These are phyloP conservation scores for Aspergillus aculeatus DNA, from an alignment of 2,329 filamentous ascomycete species.

Conservation along the genomic window DNA sequence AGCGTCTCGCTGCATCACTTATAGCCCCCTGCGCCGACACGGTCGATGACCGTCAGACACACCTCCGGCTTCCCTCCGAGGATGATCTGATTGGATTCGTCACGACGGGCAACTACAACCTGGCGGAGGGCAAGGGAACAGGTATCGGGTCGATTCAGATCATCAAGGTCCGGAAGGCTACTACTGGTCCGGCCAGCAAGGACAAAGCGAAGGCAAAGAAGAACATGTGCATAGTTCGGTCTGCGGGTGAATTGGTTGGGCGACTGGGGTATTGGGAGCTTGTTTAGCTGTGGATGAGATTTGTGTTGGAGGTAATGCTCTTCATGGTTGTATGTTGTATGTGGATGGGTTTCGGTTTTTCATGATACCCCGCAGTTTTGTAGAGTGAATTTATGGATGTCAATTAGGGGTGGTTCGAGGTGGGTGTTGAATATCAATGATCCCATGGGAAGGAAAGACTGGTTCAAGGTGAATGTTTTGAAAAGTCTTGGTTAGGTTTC, in stretches of 20 bases:
- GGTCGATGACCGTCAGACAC: slow-evolving; percentile 33
- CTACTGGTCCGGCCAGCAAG: background rate
- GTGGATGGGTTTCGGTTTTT: background rate
- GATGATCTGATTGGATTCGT: slow-evolving; percentile 85
- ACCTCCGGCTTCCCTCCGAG: slow-evolving; percentile 64
- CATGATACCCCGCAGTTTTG: background rate
- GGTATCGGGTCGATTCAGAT: slow-evolving; percentile 71
- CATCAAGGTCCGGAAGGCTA: slow-evolving; percentile 50
- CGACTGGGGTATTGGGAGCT: slow-evolving; percentile 78
- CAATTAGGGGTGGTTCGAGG: background rate
- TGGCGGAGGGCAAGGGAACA: slow-evolving; percentile 71
- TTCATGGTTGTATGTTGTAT: background rate
- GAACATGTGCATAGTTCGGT: slow-evolving; percentile 70
- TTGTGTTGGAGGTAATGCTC: background rate
- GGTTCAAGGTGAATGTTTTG: background rate
- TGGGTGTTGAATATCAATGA: background rate
- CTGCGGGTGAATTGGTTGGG: slow-evolving; percentile 74
- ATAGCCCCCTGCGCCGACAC: slow-evolving; percentile 43
- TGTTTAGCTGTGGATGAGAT: slow-evolving; percentile 41
- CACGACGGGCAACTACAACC: slow-evolving; percentile 79
- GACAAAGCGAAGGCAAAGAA: slow-evolving; percentile 17
- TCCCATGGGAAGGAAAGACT: background rate
- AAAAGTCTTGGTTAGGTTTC: too few relatives aligned
- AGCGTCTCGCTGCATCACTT: slow-evolving; percentile 32
- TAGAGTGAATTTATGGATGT: background rate